Conservation (phyloP, 1,284 basidiomycete species). For the Neolentinus lepideus region DNA sequence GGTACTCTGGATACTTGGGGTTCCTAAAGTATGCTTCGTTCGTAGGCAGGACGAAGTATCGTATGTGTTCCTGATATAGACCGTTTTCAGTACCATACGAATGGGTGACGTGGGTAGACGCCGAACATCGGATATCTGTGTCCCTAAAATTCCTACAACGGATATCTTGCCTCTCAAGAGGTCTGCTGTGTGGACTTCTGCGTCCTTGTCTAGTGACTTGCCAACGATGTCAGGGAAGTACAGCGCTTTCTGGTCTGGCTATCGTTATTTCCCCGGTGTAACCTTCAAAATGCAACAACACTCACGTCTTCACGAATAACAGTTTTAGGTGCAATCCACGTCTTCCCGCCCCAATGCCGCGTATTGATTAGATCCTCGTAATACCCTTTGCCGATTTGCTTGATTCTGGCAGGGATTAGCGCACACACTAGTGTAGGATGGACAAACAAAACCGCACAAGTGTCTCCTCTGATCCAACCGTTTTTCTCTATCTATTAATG, state of each 20-base stretch:
- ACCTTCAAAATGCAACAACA: constrained; percentile 12
- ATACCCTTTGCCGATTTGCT: constrained; percentile 84
- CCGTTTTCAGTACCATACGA: neutral
- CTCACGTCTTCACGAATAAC: constrained; percentile 86
- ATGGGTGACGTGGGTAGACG: constrained; percentile 6
- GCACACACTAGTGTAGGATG: too few species aligned
- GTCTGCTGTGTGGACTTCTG: constrained; percentile 69
- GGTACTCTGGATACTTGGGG: constrained; percentile 68
- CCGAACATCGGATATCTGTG: constrained; percentile 79
- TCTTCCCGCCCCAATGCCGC: constrained; percentile 84
- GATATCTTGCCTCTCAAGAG: constrained; percentile 74
- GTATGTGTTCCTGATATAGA: neutral
- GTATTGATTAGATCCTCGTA: constrained; percentile 87
- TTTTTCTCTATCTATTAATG: constrained; percentile 63
- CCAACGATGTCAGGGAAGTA: constrained; percentile 91
- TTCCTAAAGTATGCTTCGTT: constrained; percentile 63
- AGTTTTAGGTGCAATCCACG: constrained; percentile 88
- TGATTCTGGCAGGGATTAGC: constrained; percentile 46
- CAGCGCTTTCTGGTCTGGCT: constrained; percentile 61
- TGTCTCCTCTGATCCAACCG: constrained; percentile 68
- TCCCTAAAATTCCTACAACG: constrained; percentile 75
- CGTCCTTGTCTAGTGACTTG: constrained; percentile 48
- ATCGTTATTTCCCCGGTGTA: constrained; percentile 1
- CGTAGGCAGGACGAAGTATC: constrained; percentile 42
- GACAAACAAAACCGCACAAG: too few species aligned